Conservation (phyloP, 2,329 filamentous ascomycete genomes). For the Leptosphaerulina australis region DNA sequence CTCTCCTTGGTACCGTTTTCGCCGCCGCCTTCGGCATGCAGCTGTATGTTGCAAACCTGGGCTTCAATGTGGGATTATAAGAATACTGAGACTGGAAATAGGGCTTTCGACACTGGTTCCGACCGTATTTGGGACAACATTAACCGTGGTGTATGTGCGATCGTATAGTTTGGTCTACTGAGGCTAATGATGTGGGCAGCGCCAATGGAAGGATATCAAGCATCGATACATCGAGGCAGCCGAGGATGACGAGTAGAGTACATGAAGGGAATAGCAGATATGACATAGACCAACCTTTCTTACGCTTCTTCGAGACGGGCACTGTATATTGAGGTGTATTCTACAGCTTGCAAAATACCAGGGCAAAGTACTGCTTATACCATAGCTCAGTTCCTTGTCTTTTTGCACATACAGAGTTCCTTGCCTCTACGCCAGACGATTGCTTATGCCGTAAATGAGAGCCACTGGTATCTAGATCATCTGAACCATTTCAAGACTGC, state of each 20-base stretch:
- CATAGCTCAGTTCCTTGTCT: background rate
- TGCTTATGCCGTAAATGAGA: too few relatives aligned
- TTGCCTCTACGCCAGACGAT: too few relatives aligned
- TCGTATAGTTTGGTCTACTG: background rate
- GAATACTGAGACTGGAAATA: constrained; percentile 52
- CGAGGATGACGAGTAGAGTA: constrained; percentile 63
- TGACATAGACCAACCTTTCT: constrained; percentile 26
- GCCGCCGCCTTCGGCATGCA: constrained; percentile 87
- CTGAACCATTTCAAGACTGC: too few relatives aligned
- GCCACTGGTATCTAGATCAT: too few relatives aligned
- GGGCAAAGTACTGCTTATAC: constrained; percentile 17
- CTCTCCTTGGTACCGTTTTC: constrained; percentile 89
- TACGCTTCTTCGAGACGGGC: constrained; percentile 25
- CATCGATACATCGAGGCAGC: constrained; percentile 76
- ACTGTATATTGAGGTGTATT: constrained; percentile 48
- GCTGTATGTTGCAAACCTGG: constrained; percentile 69
- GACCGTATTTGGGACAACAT: constrained; percentile 88
- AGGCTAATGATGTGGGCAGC: constrained; percentile 60
- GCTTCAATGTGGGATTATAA: constrained; percentile 5
- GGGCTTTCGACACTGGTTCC: constrained; percentile 80
- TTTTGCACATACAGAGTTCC: background rate
- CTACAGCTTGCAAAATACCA: constrained; percentile 40
- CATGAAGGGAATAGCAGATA: constrained; percentile 16
- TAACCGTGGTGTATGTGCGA: constrained; percentile 76
- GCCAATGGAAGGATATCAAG: constrained; percentile 99